Evolutionary conservation across 345 rosid species (phyloP).

Genomic region (Sonneratia caseolaris): DNA sequence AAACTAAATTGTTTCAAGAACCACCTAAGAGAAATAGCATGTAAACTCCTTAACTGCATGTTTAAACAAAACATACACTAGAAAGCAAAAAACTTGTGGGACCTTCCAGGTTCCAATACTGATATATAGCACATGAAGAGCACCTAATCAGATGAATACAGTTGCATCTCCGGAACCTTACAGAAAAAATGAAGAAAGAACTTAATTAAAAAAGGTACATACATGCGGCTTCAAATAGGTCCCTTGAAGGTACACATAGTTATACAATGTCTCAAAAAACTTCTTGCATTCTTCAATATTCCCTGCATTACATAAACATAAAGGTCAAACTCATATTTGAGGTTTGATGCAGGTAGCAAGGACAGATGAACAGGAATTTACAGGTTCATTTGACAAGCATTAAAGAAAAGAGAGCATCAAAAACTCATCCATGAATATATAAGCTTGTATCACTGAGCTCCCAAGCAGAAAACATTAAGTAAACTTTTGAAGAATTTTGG

Average conservation of each 20-base stretch:
- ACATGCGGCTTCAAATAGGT: slow-evolving; percentile 85
- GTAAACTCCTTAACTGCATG: not conserved
- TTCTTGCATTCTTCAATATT: slow-evolving; percentile 55
- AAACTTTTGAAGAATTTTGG: too few relatives aligned
- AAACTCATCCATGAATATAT: too few relatives aligned
- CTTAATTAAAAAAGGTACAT: slow-evolving; percentile 19
- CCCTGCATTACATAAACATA: slow-evolving; percentile 29
- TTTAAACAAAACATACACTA: not conserved
- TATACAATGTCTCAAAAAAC: slow-evolving; percentile 52
- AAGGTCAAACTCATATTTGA: not conserved
- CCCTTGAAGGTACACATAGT: slow-evolving; percentile 81
- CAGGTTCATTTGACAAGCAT: not conserved
- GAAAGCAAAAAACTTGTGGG: not conserved
- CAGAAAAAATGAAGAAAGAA: slow-evolving; percentile 1
- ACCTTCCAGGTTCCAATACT: not conserved
- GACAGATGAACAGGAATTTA: not conserved
- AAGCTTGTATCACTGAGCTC: too few relatives aligned
- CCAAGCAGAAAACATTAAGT: too few relatives aligned
- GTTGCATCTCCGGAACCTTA: not conserved
- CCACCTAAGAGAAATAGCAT: not conserved
- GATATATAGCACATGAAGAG: not conserved
- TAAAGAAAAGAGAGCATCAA: not conserved
- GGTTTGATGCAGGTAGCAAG: not conserved
- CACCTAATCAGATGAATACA: not conserved
- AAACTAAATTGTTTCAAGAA: not conserved